Base-by-base conservation (phyloP, 78 protist genomes). In the Isochrysis galbana region DNA sequence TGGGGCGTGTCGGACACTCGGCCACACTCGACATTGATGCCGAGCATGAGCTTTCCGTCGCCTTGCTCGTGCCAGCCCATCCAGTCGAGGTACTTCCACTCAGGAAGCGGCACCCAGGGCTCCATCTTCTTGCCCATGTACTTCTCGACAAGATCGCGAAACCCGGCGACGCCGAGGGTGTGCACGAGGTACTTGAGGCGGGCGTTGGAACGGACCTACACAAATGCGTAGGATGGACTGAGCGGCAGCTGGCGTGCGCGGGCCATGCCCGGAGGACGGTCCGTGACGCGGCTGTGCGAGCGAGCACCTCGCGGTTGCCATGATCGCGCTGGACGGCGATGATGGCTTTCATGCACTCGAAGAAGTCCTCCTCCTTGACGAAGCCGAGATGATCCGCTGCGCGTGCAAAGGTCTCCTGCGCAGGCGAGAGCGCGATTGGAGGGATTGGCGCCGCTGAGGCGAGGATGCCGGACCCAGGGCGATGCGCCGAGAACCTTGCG, bases 281-380 rank as follows among this genome's bases (percentile, higher is more conserved):
- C 19, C 14, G 29, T 7, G 61, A 26, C 36, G 74, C 3, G 74
- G 74, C 36, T 23, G 11, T 67, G 4, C 4, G 96, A 69, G 91
- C 82, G 61, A 92, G 55, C 89, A 93, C 95, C 84, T 74, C 78
- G n/a, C 97, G 92, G 92, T 96, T 96, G 55, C 97, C 97, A 54
- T 92, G 80, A 92, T 96, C 97, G 39, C 97, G 93, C 93, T 95
- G 96, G 29, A 88, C 87, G 41, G 94, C 94, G 42, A 92, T 36
- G 87, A 92, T 86, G 36, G 91, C 92, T 41, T 92, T 87, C 42
- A 70, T 0, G 34, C 14, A 2, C 93, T 80, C 90, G 61, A 51
- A 39, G 19, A 55, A 3, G 67, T 91, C 93, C 21, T 22, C 80
- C 83, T 82, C 45, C 36, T 42, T 25, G 32, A 82, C 87, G 61